A percentile compares a stretch with the other conserved stretches of the same genome.
phyloP scores from a whole-genome alignment of 805 yeast species.

The Sungouiozyma ichnusensis region DNA sequence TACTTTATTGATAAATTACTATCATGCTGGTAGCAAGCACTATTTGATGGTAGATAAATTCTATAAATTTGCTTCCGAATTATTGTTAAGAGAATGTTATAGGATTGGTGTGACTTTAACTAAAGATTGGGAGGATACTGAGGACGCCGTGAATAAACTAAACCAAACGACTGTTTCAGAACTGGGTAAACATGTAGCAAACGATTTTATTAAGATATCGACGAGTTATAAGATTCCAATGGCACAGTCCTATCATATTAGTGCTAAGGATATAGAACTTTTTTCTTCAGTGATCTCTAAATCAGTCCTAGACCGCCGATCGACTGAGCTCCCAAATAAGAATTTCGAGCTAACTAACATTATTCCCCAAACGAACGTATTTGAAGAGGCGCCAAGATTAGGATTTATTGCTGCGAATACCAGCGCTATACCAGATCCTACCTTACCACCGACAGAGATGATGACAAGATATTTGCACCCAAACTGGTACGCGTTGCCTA shows the following conservation, averaged over 20 bases:
- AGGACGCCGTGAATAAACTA: slow-evolving; percentile 4
- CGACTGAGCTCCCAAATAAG: slow-evolving; percentile 55
- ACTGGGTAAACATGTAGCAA: slow-evolving; percentile 34
- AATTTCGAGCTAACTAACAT: slow-evolving; percentile 53
- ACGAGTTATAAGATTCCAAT: slow-evolving; percentile 40
- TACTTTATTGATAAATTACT: slow-evolving; percentile 36
- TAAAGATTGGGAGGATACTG: slow-evolving; percentile 7
- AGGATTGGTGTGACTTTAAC: slow-evolving; percentile 31
- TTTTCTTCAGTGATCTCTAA: slow-evolving; percentile 64
- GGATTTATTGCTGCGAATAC: slow-evolving; percentile 38
- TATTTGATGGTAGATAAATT: slow-evolving; percentile 52
- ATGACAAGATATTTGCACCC: slow-evolving; percentile 47
- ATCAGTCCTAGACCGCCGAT: slow-evolving; percentile 68
- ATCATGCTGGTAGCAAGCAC: slow-evolving; percentile 37
- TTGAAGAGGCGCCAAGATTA: slow-evolving; percentile 32
- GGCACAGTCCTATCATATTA: slow-evolving; percentile 54
- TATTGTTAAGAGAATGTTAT: slow-evolving; percentile 51
- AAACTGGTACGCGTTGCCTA: slow-evolving; percentile 53
- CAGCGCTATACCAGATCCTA: slow-evolving; percentile 39
- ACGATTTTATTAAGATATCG: slow-evolving; percentile 54
- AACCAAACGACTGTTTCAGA: slow-evolving; percentile 13
- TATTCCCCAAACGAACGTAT: slow-evolving; percentile 38
- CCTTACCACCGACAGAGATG: slow-evolving; percentile 42
- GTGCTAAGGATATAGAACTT: slow-evolving; percentile 61
- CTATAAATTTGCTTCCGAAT: slow-evolving; percentile 50